phyloP scores from a whole-genome alignment of 352 stramenopile genomes.

The Aphanomyces astaci region DNA sequence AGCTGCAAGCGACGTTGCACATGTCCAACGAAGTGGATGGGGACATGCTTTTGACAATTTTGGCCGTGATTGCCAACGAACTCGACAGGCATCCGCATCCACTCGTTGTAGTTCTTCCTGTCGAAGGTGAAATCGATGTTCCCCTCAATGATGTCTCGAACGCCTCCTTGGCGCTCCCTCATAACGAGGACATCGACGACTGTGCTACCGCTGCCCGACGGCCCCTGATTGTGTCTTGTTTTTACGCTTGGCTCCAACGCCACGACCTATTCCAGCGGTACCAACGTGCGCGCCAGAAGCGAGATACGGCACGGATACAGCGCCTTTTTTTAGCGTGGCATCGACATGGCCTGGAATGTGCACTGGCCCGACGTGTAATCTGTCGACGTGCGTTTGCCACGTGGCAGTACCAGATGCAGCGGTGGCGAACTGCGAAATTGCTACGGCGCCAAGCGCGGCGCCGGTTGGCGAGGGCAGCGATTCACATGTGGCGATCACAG shows the following conservation, averaged over 20 bases:
- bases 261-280: background rate
- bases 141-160: no score
- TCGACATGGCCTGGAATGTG: background rate
- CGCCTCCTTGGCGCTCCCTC: no score
- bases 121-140: no score
- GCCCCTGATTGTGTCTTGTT: background rate
- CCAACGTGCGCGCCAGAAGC: background rate
- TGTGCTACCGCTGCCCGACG: no score
- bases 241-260: background rate
- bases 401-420: background rate
- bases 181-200: no score
- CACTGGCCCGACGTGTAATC: background rate
- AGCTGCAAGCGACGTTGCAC: background rate
- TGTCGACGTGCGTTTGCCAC: background rate
- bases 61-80: background rate
- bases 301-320: background rate
- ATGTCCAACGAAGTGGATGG: conserved; percentile 6
- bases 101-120: background rate
- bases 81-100: background rate
- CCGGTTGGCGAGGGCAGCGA: background rate
- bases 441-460: background rate
- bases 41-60: background rate
- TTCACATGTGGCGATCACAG: background rate
- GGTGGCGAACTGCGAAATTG: background rate
- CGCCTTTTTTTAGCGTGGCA: background rate